These are phyloP conservation scores for Penicillium pancosmium DNA, from an alignment of 495 filamentous ascomycete species.

Conservation along the genomic window DNA sequence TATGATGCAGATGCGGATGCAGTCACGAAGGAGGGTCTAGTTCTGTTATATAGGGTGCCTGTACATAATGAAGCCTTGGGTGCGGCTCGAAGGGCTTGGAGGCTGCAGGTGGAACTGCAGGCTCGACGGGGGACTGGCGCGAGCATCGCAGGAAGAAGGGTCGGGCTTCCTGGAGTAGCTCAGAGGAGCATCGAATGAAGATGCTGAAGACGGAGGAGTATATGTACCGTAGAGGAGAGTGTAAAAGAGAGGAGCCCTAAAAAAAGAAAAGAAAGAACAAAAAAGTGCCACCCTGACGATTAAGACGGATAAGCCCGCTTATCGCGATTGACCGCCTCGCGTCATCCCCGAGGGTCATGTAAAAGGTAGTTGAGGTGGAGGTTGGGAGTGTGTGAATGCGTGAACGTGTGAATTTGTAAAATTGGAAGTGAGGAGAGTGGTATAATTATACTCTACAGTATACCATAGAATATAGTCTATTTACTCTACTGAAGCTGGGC, in stretches of 20 bases:
- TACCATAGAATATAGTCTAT: neutral
- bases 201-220: conserved; percentile 5
- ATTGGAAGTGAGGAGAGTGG: too few relatives aligned
- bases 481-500: neutral
- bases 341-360: conserved; percentile 27
- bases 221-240: neutral
- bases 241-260: conserved; percentile 18
- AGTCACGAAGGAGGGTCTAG: conserved; percentile 28
- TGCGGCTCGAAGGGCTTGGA: conserved; percentile 12
- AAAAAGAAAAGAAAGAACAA: conserved; percentile 27
- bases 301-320: conserved; percentile 1
- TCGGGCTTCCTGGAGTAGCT: neutral
- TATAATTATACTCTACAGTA: neutral
- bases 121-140: conserved; percentile 36
- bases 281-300: neutral
- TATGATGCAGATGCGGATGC: too few relatives aligned
- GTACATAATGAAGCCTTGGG: neutral
- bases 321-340: conserved; percentile 37
- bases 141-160: conserved; percentile 30
- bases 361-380: too few relatives aligned
- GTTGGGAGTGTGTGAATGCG: too few relatives aligned
- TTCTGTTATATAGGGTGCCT: neutral
- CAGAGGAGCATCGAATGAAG: conserved; percentile 11
- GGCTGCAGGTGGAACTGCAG: conserved; percentile 46
- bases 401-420: too few relatives aligned